These are phyloP conservation scores for Lactarius akahatsu DNA, from an alignment of 768 basidiomycete species.

Conservation along the genomic window DNA sequence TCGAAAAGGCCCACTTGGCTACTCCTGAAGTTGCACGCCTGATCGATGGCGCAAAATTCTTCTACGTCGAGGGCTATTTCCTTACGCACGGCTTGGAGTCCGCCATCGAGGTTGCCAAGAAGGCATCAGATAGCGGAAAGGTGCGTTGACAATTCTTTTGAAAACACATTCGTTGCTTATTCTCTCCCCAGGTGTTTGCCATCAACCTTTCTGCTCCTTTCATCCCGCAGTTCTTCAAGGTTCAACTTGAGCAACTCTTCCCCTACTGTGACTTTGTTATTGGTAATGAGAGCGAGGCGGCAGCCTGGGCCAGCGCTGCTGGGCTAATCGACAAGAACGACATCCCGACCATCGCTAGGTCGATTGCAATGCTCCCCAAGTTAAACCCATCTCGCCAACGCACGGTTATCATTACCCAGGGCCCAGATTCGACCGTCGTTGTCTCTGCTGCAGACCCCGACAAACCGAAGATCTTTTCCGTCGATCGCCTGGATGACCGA, in stretches of 20 bases:
- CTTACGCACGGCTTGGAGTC: slow-evolving; percentile 78
- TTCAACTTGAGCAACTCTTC: slow-evolving; percentile 76
- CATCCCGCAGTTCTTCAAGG: slow-evolving; percentile 90
- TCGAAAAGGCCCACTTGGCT: slow-evolving; percentile 75
- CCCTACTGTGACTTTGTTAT: slow-evolving; percentile 88
- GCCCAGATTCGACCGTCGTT: slow-evolving; percentile 73
- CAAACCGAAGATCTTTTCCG: slow-evolving; percentile 54
- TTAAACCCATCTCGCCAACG: slow-evolving; percentile 74
- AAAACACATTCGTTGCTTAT: slow-evolving; percentile 9
- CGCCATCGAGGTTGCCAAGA: slow-evolving; percentile 71
- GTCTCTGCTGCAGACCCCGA: slow-evolving; percentile 60
- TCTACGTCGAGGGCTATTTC: slow-evolving; percentile 97
- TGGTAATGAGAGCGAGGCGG: slow-evolving; percentile 96
- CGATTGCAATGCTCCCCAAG: slow-evolving; percentile 76
- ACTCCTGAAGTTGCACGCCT: slow-evolving; percentile 73
- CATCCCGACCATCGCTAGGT: slow-evolving; percentile 63
- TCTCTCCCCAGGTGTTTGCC: slow-evolving; percentile 63
- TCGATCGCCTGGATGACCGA: slow-evolving; percentile 54
- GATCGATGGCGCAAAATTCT: slow-evolving; percentile 77
- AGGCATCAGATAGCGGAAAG: slow-evolving; percentile 75
- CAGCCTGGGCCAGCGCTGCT: slow-evolving; percentile 73
- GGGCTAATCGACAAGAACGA: slow-evolving; percentile 60
- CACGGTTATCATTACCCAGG: slow-evolving; percentile 89
- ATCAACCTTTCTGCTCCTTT: slow-evolving; percentile 97
- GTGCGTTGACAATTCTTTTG: slow-evolving; percentile 39